These are phyloP conservation scores for Aspergillus transmontanensis DNA, from an alignment of 2,329 filamentous ascomycete genomes.

Conservation along the genomic window DNA sequence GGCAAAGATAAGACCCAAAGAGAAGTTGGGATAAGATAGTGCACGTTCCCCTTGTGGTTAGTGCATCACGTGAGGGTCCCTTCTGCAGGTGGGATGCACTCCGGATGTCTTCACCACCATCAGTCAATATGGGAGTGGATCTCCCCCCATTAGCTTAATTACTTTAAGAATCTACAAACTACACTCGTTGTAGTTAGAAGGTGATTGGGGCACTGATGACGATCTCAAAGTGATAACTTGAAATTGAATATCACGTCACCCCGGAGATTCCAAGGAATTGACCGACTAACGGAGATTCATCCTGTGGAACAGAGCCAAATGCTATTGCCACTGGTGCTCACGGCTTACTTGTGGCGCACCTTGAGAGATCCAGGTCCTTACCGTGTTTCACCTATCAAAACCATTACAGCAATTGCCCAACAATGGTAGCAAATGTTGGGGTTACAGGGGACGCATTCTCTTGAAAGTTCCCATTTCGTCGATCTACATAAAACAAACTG, in stretches of 20 bases:
- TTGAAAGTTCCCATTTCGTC: background rate
- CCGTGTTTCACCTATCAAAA: background rate
- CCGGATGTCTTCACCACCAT: background rate
- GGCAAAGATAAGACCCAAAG: background rate
- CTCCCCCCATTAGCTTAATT: conserved; percentile 4
- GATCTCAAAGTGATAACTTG: background rate
- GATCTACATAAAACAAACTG: background rate
- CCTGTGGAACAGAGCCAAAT: background rate
- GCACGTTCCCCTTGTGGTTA: background rate
- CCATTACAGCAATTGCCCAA: background rate
- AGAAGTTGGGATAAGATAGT: conserved; percentile 6
- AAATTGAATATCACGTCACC: background rate
- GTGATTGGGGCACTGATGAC: background rate
- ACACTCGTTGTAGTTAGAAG: conserved; percentile 2
- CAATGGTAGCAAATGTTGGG: background rate
- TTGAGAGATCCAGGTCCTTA: background rate
- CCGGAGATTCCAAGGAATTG: background rate
- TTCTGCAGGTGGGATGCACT: background rate
- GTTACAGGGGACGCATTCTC: background rate
- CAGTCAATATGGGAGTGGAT: background rate
- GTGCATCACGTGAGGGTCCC: background rate
- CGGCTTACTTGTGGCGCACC: background rate
- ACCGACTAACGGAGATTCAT: background rate
- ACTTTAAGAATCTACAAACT: conserved; percentile 1
- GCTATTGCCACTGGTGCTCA: background rate